These are phyloP conservation scores for Suillus alpinus DNA, from an alignment of 768 basidiomycete species.

Conservation along the genomic window DNA sequence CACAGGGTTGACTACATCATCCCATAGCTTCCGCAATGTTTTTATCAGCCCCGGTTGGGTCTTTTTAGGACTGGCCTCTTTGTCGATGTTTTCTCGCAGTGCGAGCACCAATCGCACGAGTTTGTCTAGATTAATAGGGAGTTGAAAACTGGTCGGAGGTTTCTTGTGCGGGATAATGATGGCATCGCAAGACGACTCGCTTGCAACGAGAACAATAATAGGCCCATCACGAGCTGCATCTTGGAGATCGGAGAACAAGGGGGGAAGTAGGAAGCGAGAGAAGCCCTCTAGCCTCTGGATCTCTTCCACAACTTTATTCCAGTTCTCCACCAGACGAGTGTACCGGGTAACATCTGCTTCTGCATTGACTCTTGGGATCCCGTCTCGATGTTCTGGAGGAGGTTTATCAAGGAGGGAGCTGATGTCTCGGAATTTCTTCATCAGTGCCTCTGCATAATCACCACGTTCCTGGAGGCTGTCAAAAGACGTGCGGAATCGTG, in stretches of 20 bases:
- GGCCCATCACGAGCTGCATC: constrained; percentile 16
- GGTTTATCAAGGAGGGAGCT: constrained; percentile 9
- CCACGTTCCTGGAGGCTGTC: constrained; percentile 16
- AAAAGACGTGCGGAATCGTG: constrained; percentile 22
- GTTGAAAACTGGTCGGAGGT: neutral
- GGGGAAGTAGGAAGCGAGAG: constrained; percentile 16
- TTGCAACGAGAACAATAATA: constrained; percentile 15
- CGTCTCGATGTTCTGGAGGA: neutral
- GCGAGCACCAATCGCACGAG: neutral
- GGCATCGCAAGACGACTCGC: constrained; percentile 14
- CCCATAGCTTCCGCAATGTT: constrained; percentile 1
- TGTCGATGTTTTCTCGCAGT: neutral
- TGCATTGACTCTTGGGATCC: neutral
- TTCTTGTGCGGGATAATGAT: constrained; percentile 4
- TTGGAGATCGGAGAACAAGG: constrained; percentile 10
- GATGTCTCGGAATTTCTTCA: constrained; percentile 7
- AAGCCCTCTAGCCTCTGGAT: constrained; percentile 13
- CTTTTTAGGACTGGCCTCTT: too few species aligned
- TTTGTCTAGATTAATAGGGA: neutral
- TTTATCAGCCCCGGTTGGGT: neutral
- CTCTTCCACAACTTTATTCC: constrained; percentile 7
- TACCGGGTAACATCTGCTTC: constrained; percentile 8
- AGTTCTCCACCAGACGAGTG: constrained; percentile 8
- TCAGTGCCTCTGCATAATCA: neutral
- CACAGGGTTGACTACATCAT: neutral